Base-by-base conservation (phyloP, 2,329 filamentous ascomycete species). In the Nakataea oryzae region DNA sequence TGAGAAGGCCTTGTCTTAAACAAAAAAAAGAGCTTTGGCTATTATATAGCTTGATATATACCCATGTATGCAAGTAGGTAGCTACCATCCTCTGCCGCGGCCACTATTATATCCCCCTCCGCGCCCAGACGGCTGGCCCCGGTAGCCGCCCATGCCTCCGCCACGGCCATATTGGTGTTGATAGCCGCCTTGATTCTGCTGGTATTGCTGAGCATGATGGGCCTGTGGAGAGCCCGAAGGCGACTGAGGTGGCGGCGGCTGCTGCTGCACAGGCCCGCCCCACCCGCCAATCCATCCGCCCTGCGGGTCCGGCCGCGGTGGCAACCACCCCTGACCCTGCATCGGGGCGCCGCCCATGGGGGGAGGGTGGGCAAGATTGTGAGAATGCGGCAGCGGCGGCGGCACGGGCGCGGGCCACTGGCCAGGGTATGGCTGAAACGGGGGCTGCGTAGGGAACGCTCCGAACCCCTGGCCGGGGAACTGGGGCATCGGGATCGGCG, bases 381-480 rank as follows among this genome's bases (percentile, higher is more conserved):
- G 34, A 29, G 32, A 30, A 34, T 29, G 61, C 5, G 58, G n/a
- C n/a, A n/a, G 47, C n/a, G 70, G 72, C 7, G 76, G 74, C 9
- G 75, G 74, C 3, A 50, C 41, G 24, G 74, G 69, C 8, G 72
- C 72, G 9, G 73, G 77, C 77, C 78, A 80, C 13, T 73, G 71
- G 2, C 76, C 77, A 59, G 73, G 71, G 60, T 75, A 78, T 6
- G 75, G 74, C 17, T 67, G 66, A 12, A 75, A 75, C 0, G 72
- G 74, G 7, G 73, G 76, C 4, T 74, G 74, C 1, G 72, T 69
- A n/a, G 65, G 69, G 66, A 69, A 65, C 59, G 65, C 68, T 55
- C 64, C 64, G 57, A 63, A 65, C 61, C 64, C 62, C 58, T 64
- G 58, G 63, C 62, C 47, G 66, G 68, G 62, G 28, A 60, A 12